Percentiles rank a stretch among this genome's conserved stretches.
Evolutionary conservation across 148 eudicot species (phyloP).

Genomic region (Polygonum aviculare): DNA sequence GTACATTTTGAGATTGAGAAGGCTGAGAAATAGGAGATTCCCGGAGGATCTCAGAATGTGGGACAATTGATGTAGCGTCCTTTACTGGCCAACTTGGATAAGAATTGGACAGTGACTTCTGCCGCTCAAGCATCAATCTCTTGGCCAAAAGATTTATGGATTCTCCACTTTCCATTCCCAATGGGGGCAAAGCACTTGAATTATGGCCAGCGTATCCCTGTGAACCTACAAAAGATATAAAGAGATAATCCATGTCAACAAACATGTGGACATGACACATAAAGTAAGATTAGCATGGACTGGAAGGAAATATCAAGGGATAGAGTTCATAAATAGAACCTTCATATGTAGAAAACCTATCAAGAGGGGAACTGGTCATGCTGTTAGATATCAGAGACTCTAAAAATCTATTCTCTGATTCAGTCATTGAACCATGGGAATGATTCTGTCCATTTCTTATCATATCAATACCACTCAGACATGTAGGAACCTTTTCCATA

Average conservation of each 20-base stretch:
- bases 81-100: slow-evolving; percentile 56
- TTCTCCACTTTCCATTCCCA: slow-evolving; percentile 51
- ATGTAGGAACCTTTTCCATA: slow-evolving; percentile 35
- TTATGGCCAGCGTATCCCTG: slow-evolving; percentile 54
- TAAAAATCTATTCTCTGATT: slow-evolving; percentile 71
- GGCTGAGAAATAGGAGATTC: slow-evolving; percentile 38
- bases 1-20: slow-evolving; percentile 51
- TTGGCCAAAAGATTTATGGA: slow-evolving; percentile 51
- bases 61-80: slow-evolving; percentile 24
- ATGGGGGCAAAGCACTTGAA: slow-evolving; percentile 31
- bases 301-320: neutral
- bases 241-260: slow-evolving; percentile 10
- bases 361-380: slow-evolving; percentile 30
- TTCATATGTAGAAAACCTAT: slow-evolving; percentile 56
- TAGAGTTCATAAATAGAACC: slow-evolving; percentile 26
- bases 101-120: slow-evolving; percentile 34
- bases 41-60: slow-evolving; percentile 36
- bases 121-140: slow-evolving; percentile 60
- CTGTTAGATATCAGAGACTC: slow-evolving; percentile 83
- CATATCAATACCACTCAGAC: slow-evolving; percentile 32
- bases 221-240: slow-evolving; percentile 42
- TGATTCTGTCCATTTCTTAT: slow-evolving; percentile 39
- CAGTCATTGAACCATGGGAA: slow-evolving; percentile 36
- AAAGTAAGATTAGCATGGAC: neutral
- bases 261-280: slow-evolving; percentile 8